Conservation (phyloP, 306 rosid genomes). For the Vicia faba region DNA sequence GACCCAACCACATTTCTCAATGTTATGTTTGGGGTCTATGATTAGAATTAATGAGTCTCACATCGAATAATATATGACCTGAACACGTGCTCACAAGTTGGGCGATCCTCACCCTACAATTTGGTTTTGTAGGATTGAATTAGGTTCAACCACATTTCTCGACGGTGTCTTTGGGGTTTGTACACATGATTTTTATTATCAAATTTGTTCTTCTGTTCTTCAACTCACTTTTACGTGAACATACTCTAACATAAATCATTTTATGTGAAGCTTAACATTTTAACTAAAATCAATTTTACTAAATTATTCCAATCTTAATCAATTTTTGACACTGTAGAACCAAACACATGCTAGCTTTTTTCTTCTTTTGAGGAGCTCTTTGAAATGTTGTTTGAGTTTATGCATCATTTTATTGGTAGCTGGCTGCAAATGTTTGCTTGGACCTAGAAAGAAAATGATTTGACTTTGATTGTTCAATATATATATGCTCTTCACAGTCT, state of each 20-base stretch:
- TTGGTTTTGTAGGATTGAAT: too few relatives aligned
- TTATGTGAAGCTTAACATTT: not conserved
- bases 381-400: not conserved
- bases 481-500: slow-evolving; percentile 9
- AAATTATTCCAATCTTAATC: not conserved
- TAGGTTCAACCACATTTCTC: too few relatives aligned
- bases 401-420: slow-evolving; percentile 13
- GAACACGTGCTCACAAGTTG: too few relatives aligned
- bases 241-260: not conserved
- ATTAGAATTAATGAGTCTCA: too few relatives aligned
- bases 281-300: not conserved
- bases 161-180: too few relatives aligned
- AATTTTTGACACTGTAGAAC: not conserved
- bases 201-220: not conserved
- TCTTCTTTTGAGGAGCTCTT: slow-evolving; percentile 10
- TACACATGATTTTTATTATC: not conserved
- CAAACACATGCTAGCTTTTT: not conserved
- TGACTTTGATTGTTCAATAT: slow-evolving; percentile 5
- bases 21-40: not conserved
- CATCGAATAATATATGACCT: too few relatives aligned
- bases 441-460: slow-evolving; percentile 24
- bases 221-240: not conserved
- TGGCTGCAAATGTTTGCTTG: slow-evolving; percentile 23
- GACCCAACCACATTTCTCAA: too few relatives aligned
- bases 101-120: too few relatives aligned